These are phyloP conservation scores for Mitosporidium daphniae DNA, from an alignment of 371 early-diverging fungal species.

Conservation along the genomic window DNA sequence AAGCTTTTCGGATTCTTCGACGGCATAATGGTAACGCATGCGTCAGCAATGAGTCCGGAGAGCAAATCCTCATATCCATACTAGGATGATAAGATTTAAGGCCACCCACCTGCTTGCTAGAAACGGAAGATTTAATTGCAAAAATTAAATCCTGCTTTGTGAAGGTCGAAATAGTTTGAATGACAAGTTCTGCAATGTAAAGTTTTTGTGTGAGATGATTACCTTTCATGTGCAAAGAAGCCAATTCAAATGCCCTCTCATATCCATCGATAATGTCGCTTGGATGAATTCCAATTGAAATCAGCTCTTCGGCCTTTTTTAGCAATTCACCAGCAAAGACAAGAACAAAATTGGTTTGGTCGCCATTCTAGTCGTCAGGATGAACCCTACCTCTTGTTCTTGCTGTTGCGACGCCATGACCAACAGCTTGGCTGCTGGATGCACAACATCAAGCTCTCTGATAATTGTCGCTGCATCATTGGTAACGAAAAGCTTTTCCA, in stretches of 20 bases:
- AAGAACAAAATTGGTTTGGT: slow-evolving; percentile 65
- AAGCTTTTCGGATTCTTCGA: slow-evolving; percentile 26
- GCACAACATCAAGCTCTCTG: slow-evolving; percentile 75
- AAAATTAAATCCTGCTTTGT: slow-evolving; percentile 18
- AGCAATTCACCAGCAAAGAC: slow-evolving; percentile 71
- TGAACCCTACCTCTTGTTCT: slow-evolving; percentile 42
- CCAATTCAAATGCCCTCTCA: slow-evolving; percentile 42
- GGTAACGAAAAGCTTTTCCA: slow-evolving; percentile 85
- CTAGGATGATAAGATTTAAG: slow-evolving; percentile 9
- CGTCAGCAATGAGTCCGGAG: slow-evolving; percentile 33
- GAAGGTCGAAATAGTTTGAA: slow-evolving; percentile 18
- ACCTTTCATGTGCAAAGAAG: slow-evolving; percentile 6
- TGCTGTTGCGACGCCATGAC: slow-evolving; percentile 88
- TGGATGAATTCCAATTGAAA: slow-evolving; percentile 67
- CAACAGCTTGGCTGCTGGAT: slow-evolving; percentile 85
- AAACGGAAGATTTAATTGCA: slow-evolving; percentile 30
- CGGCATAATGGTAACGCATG: slow-evolving; percentile 59
- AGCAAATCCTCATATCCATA: slow-evolving; percentile 64
- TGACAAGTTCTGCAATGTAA: slow-evolving; percentile 15
- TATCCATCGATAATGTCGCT: slow-evolving; percentile 69
- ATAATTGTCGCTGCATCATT: slow-evolving; percentile 97
- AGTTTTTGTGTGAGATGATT: slow-evolving; percentile 1
- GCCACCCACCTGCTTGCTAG: slow-evolving; percentile 19
- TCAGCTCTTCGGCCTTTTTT: slow-evolving; percentile 50
- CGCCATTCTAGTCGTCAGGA: slow-evolving; percentile 24